A percentile compares a stretch with the other conserved stretches of the same genome.
phyloP scores from a whole-genome alignment of 805 yeast species.

The Ogataea nakhonphanomensis region DNA sequence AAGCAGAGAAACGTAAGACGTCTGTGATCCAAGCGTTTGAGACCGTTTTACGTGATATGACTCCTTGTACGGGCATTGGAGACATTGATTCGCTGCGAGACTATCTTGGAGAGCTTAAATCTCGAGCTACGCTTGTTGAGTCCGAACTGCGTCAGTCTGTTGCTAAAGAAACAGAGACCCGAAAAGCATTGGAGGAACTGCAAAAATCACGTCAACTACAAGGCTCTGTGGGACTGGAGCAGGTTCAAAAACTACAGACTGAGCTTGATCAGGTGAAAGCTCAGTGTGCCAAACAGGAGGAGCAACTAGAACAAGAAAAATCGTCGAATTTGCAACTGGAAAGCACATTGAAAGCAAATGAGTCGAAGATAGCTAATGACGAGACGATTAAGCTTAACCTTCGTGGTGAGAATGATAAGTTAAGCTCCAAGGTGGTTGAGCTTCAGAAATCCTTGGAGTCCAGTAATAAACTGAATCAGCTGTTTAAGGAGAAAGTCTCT shows the following conservation, averaged over 20 bases:
- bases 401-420: slow-evolving; percentile 1
- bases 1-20: slow-evolving; percentile 66
- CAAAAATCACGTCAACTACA: neutral
- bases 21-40: slow-evolving; percentile 63
- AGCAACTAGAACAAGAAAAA: no score
- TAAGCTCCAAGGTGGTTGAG: slow-evolving; percentile 9
- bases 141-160: slow-evolving; percentile 58
- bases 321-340: neutral
- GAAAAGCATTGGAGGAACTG: slow-evolving; percentile 9
- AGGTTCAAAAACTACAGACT: neutral
- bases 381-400: neutral
- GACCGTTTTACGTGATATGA: slow-evolving; percentile 65
- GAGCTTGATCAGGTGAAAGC: neutral
- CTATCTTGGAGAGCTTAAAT: slow-evolving; percentile 59
- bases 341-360: slow-evolving; percentile 1
- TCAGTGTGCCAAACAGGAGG: no score
- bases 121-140: slow-evolving; percentile 57
- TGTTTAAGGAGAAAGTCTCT: slow-evolving; percentile 28
- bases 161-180: slow-evolving; percentile 19
- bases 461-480: slow-evolving; percentile 18
- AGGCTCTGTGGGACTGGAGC: neutral
- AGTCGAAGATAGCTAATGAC: neutral
- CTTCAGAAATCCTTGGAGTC: slow-evolving; percentile 26
- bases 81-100: slow-evolving; percentile 71
- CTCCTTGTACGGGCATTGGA: slow-evolving; percentile 73